Conservation (phyloP, 306 rosid genomes). For the Acacia crassicarpa region DNA sequence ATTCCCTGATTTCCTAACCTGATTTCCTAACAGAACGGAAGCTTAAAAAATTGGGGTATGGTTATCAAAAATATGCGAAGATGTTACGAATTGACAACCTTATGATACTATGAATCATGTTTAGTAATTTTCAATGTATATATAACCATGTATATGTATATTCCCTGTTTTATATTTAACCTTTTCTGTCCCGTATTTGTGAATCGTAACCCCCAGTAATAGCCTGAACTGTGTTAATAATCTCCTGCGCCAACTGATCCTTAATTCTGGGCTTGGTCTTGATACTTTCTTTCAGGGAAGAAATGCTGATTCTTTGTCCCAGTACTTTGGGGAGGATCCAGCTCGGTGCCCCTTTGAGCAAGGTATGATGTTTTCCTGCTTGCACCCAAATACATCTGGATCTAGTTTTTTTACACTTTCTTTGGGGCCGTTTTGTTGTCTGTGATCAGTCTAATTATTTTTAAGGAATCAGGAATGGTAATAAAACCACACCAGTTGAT, state of each 20-base stretch:
- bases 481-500: background rate
- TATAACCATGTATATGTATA: background rate
- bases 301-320: slow-evolving; percentile 95
- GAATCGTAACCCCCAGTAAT: background rate
- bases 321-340: slow-evolving; percentile 99
- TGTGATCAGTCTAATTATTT: background rate
- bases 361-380: slow-evolving; percentile 55
- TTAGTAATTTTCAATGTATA: background rate
- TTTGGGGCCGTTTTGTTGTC: slow-evolving; percentile 14
- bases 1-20: too few species aligned
- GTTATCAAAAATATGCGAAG: background rate
- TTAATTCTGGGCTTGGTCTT: slow-evolving; percentile 29
- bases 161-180: background rate
- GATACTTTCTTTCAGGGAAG: slow-evolving; percentile 72
- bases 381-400: background rate
- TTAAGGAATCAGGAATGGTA: background rate
- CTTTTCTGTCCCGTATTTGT: background rate
- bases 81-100: background rate
- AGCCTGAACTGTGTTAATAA: slow-evolving; percentile 1
- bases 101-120: background rate
- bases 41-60: background rate
- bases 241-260: slow-evolving; percentile 16
- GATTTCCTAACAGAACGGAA: too few species aligned
- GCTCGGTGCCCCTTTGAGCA: slow-evolving; percentile 98
- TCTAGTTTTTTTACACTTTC: background rate